Base-by-base conservation (phyloP, 1,284 basidiomycete genomes). In the Hypsizygus ulmarius region DNA sequence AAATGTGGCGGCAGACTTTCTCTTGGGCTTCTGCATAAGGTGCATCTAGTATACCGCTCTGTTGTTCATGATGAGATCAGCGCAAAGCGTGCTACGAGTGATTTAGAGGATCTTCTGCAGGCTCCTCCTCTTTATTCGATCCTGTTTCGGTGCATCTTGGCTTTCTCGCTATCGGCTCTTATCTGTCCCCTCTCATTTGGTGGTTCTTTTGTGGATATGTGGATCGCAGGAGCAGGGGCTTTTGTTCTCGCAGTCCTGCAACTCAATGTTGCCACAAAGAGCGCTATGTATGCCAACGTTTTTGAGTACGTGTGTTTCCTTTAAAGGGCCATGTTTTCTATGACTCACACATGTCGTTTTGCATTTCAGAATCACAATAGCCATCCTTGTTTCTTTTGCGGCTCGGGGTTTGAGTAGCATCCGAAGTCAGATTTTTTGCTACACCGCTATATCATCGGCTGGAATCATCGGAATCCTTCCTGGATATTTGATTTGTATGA, bases 11-110 rank as follows among this genome's bases (percentile, higher is more conserved):
- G 87, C n/a, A 77, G 83, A 36, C 81, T 93, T 36, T 78, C 84
- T 33, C 78, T 93, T 5, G 88, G 88, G 15, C 79, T 79, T 49
- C 75, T 93, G 9, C 88, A 91, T 64, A 78, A 82, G 47, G 82
- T 90, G 0, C 90, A 92, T 62, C 59, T 76, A 30, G 77, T 91
- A 54, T 93, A 93, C 63, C 81, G 87, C 35, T 65, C 74, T 8
- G 90, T 93, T 34, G 81, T 93, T 9, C 90, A 92, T 63, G 90
- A 93, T 63, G 87, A 93, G 66, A 80, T 90, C 56, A 85, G 86
- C 47, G 90, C 90, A 12, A 81, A 77, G 50, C 75, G 80, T 47
- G 92, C 87, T 3, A 78, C 81, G 4, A 60, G 60, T 11, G 61
- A 69, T 18, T 60, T 78, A n/a, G 69, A 74, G 14, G 62, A 60